Percentiles rank a stretch among this genome's conserved stretches.
Conservation (phyloP, 2,329 filamentous ascomycete genomes). For the Epichloe scottii region DNA sequence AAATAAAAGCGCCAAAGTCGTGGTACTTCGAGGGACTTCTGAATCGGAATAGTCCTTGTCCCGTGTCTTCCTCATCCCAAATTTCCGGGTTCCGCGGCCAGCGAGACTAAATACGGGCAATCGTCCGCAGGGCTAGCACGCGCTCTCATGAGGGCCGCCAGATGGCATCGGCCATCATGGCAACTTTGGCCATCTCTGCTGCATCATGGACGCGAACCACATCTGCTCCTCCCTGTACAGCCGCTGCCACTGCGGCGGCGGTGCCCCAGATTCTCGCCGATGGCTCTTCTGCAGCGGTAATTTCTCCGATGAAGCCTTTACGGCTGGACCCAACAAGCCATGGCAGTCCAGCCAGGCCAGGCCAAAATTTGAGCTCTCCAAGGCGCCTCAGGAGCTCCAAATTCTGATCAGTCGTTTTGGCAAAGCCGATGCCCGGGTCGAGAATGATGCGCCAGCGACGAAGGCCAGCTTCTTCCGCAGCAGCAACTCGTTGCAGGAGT, state of each 20-base stretch:
- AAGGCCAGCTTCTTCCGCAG: conserved; percentile 69
- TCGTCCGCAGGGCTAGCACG: neutral
- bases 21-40: conserved; percentile 5
- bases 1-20: conserved; percentile 2
- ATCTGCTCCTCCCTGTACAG: conserved; percentile 78
- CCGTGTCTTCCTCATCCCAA: neutral
- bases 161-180: conserved; percentile 85
- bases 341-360: conserved; percentile 56
- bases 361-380: conserved; percentile 49
- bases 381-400: conserved; percentile 62
- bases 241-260: conserved; percentile 74
- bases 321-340: conserved; percentile 85
- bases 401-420: conserved; percentile 73
- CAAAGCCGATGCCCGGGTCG: conserved; percentile 89
- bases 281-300: conserved; percentile 64
- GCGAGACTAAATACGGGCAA: neutral
- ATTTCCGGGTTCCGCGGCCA: neutral
- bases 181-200: conserved; percentile 71
- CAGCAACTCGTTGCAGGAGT: conserved; percentile 55
- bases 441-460: conserved; percentile 89
- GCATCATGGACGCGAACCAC: conserved; percentile 90
- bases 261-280: conserved; percentile 71
- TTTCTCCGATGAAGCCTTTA: conserved; percentile 75
- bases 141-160: conserved; percentile 38
- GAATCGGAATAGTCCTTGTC: neutral